Conservation (phyloP, 371 early-diverging fungal genomes). For the Mucor circinelloides region DNA sequence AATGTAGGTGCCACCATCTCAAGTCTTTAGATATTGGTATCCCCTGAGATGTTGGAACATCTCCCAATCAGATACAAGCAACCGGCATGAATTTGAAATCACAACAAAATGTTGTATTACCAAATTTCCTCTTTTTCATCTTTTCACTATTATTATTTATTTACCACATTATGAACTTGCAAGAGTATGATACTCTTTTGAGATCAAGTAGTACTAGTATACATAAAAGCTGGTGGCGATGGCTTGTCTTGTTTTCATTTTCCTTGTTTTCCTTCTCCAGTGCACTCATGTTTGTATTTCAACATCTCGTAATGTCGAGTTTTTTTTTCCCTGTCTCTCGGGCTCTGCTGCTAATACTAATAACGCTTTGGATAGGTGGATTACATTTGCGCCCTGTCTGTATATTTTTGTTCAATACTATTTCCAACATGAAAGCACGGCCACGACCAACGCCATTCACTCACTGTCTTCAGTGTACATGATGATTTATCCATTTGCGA, state of each 20-base stretch:
- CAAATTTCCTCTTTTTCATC: not conserved
- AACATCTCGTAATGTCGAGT: no score
- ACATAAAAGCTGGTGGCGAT: constrained; percentile 30
- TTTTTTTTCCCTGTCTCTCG: no score
- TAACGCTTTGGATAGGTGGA: constrained; percentile 54
- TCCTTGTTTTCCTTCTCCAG: constrained; percentile 48
- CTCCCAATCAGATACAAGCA: not conserved
- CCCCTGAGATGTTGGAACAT: not conserved
- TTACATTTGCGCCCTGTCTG: constrained; percentile 58
- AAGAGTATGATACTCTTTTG: constrained; percentile 16
- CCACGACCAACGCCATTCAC: constrained; percentile 50
- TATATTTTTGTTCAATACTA: constrained; percentile 54
- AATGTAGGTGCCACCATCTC: no score
- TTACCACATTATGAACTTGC: not conserved
- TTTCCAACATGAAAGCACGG: constrained; percentile 24
- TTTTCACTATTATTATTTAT: no score
- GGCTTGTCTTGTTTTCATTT: constrained; percentile 46
- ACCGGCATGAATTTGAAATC: not conserved
- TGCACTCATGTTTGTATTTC: constrained; percentile 36
- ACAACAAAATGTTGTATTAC: not conserved
- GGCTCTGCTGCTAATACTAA: no score
- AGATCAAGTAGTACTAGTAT: not conserved
- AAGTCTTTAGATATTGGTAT: not conserved
- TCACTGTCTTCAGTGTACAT: constrained; percentile 50
- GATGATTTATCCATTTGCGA: constrained; percentile 51